Base-by-base conservation (phyloP, 176 grass and related monocot genomes). In the Ananas comosus region DNA sequence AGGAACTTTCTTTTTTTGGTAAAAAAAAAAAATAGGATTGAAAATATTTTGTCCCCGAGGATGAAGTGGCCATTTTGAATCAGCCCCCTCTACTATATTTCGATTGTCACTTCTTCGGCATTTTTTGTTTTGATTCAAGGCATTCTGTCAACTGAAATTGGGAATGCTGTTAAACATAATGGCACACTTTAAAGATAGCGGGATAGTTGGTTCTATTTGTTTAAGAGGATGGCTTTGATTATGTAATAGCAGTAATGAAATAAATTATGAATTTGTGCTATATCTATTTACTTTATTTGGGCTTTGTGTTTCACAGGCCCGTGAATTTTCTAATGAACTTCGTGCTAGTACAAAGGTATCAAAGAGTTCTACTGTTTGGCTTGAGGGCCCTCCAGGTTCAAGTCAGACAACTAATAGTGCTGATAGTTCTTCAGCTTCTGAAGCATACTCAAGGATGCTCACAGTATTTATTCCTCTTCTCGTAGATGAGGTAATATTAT, bases 381-480 rank as follows among this genome's bases (percentile, higher is more conserved):
- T 97, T 72, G 89, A 97, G 53, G 89, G 93, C 51, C 86, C 88
- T 70, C 70, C 79, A 28, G 63, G 56, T 51, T 71, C 77, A 79
- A 83, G 58, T 76, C 83, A 85, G 70, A 21, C 79, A 59, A 11
- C 79, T 53, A 85, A 74, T 80, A 71, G 63, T 75, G 59, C 80
- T 13, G 93, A 97, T 82, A 92, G 76, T 72, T 78, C 82, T 75
- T 49, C 49, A 10, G 50, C 67, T 70, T 79, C 79, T 85, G 89
- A 97, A 68, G 89, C 83, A 48, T 97, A 92, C 75, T 82, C 81
- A 69, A 97, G 88, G 77, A 87, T 92, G 84, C 71, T 97, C 65
- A 97, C 83, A 78, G 74, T 81, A 73, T 97, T 97, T 76, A 77
- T 92, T 87, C 93, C 93, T 57, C 89, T 88, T 80, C 82, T 97